These are phyloP conservation scores for Kentomonas sorsogonicus DNA, from an alignment of 208 protist species.

Conservation along the genomic window DNA sequence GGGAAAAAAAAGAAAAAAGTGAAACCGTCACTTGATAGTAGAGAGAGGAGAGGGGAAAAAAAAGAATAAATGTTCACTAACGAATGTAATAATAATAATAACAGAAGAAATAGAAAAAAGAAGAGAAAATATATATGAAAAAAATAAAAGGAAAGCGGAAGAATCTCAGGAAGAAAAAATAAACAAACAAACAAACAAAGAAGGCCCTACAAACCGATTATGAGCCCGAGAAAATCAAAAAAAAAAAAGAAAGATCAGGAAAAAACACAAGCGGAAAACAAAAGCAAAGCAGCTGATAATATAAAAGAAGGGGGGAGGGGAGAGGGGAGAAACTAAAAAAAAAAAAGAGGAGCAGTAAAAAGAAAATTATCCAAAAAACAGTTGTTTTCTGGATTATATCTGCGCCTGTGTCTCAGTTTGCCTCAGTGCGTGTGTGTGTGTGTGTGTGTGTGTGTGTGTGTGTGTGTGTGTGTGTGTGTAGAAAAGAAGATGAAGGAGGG, in stretches of 20 bases:
- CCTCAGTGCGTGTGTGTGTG: neutral
- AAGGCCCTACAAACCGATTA: constrained; percentile 2
- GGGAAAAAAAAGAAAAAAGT: neutral
- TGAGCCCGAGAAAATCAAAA: neutral
- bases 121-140: no score
- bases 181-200: constrained; percentile 4
- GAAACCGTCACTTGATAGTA: no score
- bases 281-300: neutral
- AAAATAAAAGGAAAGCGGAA: constrained; percentile 3
- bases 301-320: constrained; percentile 2
- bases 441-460: neutral
- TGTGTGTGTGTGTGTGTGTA: neutral
- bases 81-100: constrained; percentile 5
- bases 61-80: no score
- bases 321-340: constrained; percentile 5
- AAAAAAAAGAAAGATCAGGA: neutral
- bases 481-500: neutral
- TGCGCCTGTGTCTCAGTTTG: neutral
- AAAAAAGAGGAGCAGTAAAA: constrained; percentile 5
- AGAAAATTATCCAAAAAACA: neutral
- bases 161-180: constrained; percentile 2
- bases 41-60: no score
- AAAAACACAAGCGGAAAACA: neutral
- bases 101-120: constrained; percentile 2
- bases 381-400: neutral